phyloP scores from a whole-genome alignment of 2,329 filamentous ascomycete species.

The Drechslerella coelobrocha region DNA sequence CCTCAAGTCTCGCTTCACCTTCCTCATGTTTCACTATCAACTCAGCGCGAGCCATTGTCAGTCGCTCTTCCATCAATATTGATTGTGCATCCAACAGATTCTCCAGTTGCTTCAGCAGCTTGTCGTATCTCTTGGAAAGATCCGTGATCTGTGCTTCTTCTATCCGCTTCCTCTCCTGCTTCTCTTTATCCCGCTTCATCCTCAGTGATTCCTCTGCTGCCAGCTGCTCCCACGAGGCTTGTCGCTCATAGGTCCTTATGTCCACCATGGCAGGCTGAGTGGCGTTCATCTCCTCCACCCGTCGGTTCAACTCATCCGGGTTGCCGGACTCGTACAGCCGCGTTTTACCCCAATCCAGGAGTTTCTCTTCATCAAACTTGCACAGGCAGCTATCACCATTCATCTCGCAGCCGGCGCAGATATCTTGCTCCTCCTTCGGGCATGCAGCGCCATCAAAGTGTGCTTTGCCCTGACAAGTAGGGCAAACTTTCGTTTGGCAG shows the following conservation, averaged over 20 bases:
- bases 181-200: conserved; percentile 30
- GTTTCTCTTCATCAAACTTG: conserved; percentile 31
- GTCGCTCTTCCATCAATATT: conserved; percentile 26
- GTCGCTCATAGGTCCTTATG: conserved; percentile 32
- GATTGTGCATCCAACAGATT: conserved; percentile 32
- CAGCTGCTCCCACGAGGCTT: conserved; percentile 24
- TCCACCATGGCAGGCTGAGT: conserved; percentile 38
- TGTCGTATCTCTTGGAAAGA: conserved; percentile 44
- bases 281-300: conserved; percentile 29
- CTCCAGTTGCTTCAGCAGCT: conserved; percentile 40
- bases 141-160: conserved; percentile 44
- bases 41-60: conserved; percentile 23
- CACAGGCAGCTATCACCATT: conserved; percentile 27
- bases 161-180: conserved; percentile 47
- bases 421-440: conserved; percentile 34
- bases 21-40: conserved; percentile 35
- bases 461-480: conserved; percentile 20
- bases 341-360: conserved; percentile 42
- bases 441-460: conserved; percentile 34
- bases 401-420: conserved; percentile 31
- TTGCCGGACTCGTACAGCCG: conserved; percentile 36
- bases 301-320: conserved; percentile 15
- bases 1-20: conserved; percentile 35
- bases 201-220: conserved; percentile 31
- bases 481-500: conserved; percentile 43